Evolutionary conservation across 495 filamentous ascomycete species (phyloP).

Genomic region (Penicillium fimorum): DNA sequence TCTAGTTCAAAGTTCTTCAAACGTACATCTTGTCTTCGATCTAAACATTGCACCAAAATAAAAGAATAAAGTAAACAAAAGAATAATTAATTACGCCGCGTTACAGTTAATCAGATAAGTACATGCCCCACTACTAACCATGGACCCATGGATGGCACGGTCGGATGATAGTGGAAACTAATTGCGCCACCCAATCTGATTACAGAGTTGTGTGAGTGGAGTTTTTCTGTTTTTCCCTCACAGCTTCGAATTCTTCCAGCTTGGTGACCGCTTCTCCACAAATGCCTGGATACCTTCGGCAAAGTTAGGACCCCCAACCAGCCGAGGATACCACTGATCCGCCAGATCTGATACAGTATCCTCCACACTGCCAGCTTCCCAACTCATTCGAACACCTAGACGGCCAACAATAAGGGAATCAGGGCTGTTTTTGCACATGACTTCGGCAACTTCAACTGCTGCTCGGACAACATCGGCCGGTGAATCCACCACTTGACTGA

Average conservation of each 20-base stretch:
- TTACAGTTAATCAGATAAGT: slow-evolving; percentile 10
- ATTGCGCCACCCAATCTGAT: slow-evolving; percentile 9
- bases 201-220: not conserved
- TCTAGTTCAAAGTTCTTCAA: not conserved
- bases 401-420: slow-evolving; percentile 68
- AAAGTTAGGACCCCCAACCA: slow-evolving; percentile 71
- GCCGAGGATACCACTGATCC: slow-evolving; percentile 55
- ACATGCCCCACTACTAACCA: not conserved
- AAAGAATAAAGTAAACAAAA: not conserved
- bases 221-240: slow-evolving; percentile 27
- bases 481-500: slow-evolving; percentile 37
- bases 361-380: slow-evolving; percentile 64
- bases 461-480: slow-evolving; percentile 30
- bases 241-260: slow-evolving; percentile 73
- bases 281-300: slow-evolving; percentile 76
- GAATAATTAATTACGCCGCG: not conserved
- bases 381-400: slow-evolving; percentile 63
- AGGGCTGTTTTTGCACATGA: slow-evolving; percentile 55
- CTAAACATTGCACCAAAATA: not conserved
- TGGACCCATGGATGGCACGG: too few relatives aligned
- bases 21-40: not conserved
- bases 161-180: not conserved
- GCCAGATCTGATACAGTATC: slow-evolving; percentile 58
- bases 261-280: slow-evolving; percentile 71
- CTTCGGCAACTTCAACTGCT: slow-evolving; percentile 19